phyloP scores from a whole-genome alignment of 768 basidiomycete genomes.

The Boletus rubroflammeus region DNA sequence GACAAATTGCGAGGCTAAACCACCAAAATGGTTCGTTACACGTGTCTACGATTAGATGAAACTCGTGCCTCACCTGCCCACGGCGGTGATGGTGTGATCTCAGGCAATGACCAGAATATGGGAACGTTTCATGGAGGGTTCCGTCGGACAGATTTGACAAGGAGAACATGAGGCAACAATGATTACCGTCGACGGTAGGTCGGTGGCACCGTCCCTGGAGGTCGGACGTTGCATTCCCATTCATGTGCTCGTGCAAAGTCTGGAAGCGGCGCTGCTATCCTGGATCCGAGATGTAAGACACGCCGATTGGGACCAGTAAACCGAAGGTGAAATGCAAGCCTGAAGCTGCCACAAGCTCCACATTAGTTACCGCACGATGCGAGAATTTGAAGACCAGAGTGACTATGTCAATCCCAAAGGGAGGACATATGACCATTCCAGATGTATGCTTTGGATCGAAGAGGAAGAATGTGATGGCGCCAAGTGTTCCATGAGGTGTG shows the following conservation, averaged over 20 bases:
- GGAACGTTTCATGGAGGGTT: slow-evolving; percentile 8
- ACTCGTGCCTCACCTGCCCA: slow-evolving; percentile 17
- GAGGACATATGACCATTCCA: background rate
- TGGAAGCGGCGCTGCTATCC: slow-evolving; percentile 8
- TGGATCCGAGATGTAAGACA: slow-evolving; percentile 15
- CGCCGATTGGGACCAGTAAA: background rate
- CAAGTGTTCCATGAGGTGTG: slow-evolving; percentile 8
- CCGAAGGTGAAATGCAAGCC: background rate
- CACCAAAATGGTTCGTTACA: slow-evolving; percentile 16
- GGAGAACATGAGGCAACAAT: slow-evolving; percentile 29
- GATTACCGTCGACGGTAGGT: slow-evolving; percentile 10
- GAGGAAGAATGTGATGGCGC: background rate
- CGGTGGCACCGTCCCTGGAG: slow-evolving; percentile 6
- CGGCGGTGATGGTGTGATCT: slow-evolving; percentile 12
- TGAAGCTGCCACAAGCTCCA: slow-evolving; percentile 1
- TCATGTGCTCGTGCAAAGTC: background rate
- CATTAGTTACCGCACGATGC: background rate
- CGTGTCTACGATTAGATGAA: slow-evolving; percentile 18
- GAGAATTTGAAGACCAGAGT: background rate
- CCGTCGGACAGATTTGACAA: slow-evolving; percentile 19
- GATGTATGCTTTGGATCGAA: background rate
- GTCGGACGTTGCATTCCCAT: slow-evolving; percentile 1
- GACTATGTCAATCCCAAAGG: background rate
- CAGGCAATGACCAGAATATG: slow-evolving; percentile 3
- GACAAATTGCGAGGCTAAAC: slow-evolving; percentile 7